Percentiles rank a stretch among this genome's conserved stretches.
These are phyloP conservation scores for Voacanga thouarsii DNA, from an alignment of 257 asterid species.

Conservation along the genomic window DNA sequence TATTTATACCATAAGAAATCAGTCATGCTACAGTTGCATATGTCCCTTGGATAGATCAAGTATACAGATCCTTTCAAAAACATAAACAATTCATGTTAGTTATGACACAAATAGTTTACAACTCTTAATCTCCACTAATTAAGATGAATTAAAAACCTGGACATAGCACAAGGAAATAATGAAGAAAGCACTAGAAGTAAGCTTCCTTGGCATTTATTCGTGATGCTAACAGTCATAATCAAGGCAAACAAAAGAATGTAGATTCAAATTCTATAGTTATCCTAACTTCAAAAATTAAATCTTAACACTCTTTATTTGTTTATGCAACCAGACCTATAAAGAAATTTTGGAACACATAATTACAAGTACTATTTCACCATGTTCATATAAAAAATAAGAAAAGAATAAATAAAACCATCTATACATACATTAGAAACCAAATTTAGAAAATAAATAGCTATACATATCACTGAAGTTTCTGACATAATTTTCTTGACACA, in stretches of 20 bases:
- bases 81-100: background rate
- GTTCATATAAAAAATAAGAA: background rate
- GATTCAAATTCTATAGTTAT: too few relatives aligned
- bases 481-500: background rate
- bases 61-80: background rate
- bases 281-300: too few relatives aligned
- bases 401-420: background rate
- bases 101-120: background rate
- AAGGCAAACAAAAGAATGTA: too few relatives aligned
- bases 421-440: background rate
- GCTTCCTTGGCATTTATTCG: background rate
- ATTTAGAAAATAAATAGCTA: background rate
- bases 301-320: too few relatives aligned
- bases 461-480: background rate
- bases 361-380: background rate
- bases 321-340: conserved; percentile 93
- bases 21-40: background rate
- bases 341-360: background rate
- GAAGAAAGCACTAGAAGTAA: background rate
- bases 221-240: too few relatives aligned
- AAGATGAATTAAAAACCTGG: background rate
- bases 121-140: background rate
- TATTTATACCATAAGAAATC: background rate
- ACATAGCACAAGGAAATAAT: background rate
- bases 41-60: background rate